These are phyloP conservation scores for Pythium vanterpoolii DNA, from an alignment of 352 stramenopile species.

Conservation along the genomic window DNA sequence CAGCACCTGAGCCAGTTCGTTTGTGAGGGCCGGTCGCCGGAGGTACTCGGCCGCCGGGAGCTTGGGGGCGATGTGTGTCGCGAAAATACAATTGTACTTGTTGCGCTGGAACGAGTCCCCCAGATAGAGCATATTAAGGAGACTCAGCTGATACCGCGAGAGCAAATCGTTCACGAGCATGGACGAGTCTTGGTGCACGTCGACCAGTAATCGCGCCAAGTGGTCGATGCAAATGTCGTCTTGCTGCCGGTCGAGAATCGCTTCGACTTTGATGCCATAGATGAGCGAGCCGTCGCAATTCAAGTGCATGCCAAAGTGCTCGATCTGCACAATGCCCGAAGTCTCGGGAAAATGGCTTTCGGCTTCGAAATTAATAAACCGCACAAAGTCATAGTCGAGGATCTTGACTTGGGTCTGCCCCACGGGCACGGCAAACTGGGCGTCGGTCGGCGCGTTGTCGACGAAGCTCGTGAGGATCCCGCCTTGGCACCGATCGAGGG, in stretches of 20 bases:
- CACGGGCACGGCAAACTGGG: constrained; percentile 83
- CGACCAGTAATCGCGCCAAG: constrained; percentile 93
- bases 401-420: constrained; percentile 95
- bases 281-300: constrained; percentile 78
- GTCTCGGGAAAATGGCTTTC: constrained; percentile 96
- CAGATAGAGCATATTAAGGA: constrained; percentile 96
- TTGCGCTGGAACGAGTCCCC: constrained; percentile 94
- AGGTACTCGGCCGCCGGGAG: constrained; percentile 95
- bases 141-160: constrained; percentile 93
- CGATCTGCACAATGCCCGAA: constrained; percentile 93
- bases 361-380: constrained; percentile 98
- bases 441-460: constrained; percentile 79
- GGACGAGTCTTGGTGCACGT: constrained; percentile 96
- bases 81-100: constrained; percentile 98
- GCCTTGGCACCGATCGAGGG: constrained; percentile 94
- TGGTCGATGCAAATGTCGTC: constrained; percentile 97
- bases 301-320: constrained; percentile 93
- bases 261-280: constrained; percentile 91
- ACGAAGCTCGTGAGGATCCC: constrained; percentile 95
- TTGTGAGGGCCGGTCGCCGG: constrained; percentile 92
- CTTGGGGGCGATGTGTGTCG: constrained; percentile 95
- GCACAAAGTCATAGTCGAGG: constrained; percentile 96
- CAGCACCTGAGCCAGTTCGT: constrained; percentile 95
- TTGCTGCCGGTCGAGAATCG: constrained; percentile 94
- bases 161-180: constrained; percentile 95